These are phyloP conservation scores for Bryum argenteum DNA, from an alignment of 225 moss, liverwort and hornwort species.

Conservation along the genomic window DNA sequence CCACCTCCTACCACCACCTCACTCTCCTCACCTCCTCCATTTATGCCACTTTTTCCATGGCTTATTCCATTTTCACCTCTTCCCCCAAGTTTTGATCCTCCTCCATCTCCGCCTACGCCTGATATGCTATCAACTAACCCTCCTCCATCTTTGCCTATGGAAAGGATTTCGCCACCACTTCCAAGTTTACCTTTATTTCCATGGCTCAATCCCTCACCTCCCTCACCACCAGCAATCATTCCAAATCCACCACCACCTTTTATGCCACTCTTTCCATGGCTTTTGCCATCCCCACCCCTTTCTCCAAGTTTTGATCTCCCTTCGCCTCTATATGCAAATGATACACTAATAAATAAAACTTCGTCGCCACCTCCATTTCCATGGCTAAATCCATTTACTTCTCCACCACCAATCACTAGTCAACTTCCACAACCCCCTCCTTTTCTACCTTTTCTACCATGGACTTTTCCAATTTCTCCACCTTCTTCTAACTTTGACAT, in stretches of 20 bases:
- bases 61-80: not conserved
- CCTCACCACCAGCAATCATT: not conserved
- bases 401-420: not conserved
- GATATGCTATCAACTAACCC: not conserved
- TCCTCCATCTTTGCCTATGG: fast-evolving
- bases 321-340: not conserved
- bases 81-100: not conserved
- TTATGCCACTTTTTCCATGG: not conserved
- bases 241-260: not conserved
- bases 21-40: not conserved
- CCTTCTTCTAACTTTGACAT: not conserved
- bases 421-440: no score
- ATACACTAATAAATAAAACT: no score
- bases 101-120: no score
- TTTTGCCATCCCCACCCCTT: not conserved
- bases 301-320: no score
- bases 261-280: not conserved
- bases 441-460: conserved; percentile 1
- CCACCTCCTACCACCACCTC: not conserved
- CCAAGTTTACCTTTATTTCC: not conserved
- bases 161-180: not conserved
- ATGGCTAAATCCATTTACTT: not conserved
- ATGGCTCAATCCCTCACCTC: no score
- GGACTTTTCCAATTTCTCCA: not conserved
- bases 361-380: not conserved